Conservation (phyloP, 257 asterid genomes). For the Paraleonurus japonicus region DNA sequence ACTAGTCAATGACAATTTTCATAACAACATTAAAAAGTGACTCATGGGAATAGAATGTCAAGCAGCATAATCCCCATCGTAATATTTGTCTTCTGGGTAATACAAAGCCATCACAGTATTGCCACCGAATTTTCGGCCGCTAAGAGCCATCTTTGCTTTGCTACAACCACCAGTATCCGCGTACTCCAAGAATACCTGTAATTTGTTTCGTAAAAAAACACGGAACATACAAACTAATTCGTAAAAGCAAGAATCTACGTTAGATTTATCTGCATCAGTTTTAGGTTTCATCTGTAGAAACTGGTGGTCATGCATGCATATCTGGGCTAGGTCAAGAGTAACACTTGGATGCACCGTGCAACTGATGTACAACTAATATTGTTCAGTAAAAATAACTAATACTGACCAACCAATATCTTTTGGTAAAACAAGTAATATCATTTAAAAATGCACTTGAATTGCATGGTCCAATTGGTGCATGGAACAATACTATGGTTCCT, state of each 20-base stretch:
- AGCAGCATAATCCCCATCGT: slow-evolving; percentile 41
- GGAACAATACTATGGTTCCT: background rate
- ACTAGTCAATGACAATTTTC: background rate
- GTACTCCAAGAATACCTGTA: slow-evolving; percentile 67
- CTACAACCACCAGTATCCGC: slow-evolving; percentile 47
- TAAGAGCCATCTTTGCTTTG: slow-evolving; percentile 55
- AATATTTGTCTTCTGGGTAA: slow-evolving; percentile 62
- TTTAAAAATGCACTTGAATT: no score
- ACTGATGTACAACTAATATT: no score
- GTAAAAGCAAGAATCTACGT: background rate
- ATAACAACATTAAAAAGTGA: background rate
- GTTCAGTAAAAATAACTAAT: no score
- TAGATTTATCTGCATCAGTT: background rate
- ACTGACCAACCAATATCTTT: no score
- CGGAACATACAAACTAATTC: background rate
- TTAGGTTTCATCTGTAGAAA: background rate
- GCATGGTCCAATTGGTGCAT: no score
- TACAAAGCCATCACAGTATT: slow-evolving; percentile 49
- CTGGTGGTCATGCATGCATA: no score
- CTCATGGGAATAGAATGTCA: slow-evolving; percentile 9
- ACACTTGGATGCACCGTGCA: no score
- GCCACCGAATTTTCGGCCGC: slow-evolving; percentile 70
- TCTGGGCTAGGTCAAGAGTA: no score
- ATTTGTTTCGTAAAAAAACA: slow-evolving; percentile 7
- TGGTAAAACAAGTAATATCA: no score